Base-by-base conservation (phyloP, 2,329 filamentous ascomycete genomes). In the Sclerotinia minor region DNA sequence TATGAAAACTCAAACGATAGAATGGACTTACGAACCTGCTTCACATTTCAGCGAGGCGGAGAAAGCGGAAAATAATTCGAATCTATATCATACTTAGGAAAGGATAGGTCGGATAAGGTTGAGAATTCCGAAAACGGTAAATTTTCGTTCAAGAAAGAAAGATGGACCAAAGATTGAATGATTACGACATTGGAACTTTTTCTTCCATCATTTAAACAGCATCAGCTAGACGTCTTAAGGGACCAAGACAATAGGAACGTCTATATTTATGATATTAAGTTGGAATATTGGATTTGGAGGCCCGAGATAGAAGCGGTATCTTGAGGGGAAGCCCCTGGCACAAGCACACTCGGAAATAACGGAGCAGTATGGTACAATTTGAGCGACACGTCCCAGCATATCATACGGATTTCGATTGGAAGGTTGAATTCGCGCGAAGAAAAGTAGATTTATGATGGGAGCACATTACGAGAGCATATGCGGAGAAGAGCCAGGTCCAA, bases 1-100 rank as follows among this genome's bases (percentile, higher is more conserved):
- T 15, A 47, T 59, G 57, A 47, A 59, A 29, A 45, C 41, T 13
- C 57, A 59, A 59, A 59, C 41, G 26, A 29, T 60, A 15, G 57
- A 59, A 32, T 59, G 17, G 41, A 9, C 41, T 15, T 59, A 59
- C 19, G 57, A 59, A 59, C 24, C 41, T 5, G 57, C 57, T n/a
- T 59, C 41, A 21, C 4, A 13, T 59, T 47, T 26, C 4, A 3
- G 29, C 13, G 24, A 53, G 5, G 13, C 8, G 8, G 19, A 17
- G 38, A 15, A n/a, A 15, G 15, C 0, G 1, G 0, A 19, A n/a
- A 21, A 32, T 13, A 47, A 8, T 26, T 47, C 26, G 11, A 47
- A 47, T 29, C 1, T 6, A 8, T 59, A 59, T 59, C 41, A 59
- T 32, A n/a, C 17, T 1, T 59, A 41, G 57, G 57, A 59, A 59